phyloP scores from a whole-genome alignment of 306 rosid genomes.

The Prunus mume region DNA sequence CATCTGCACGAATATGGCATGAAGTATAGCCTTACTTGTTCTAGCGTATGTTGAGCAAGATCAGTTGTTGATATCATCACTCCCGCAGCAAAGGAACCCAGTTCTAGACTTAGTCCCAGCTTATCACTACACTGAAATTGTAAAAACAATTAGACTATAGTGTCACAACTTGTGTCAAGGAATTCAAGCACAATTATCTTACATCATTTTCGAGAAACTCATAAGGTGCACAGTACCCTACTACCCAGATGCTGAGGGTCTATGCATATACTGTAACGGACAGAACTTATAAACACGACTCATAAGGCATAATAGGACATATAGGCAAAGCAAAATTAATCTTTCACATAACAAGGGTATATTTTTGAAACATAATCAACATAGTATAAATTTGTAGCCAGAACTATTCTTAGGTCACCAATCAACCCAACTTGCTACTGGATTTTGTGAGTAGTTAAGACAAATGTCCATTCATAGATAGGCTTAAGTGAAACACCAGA shows the following conservation, averaged over 20 bases:
- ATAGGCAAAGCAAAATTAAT: background rate
- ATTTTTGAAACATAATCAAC: background rate
- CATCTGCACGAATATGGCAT: background rate
- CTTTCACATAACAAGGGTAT: too few species aligned
- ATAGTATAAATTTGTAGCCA: background rate
- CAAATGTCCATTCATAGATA: too few species aligned
- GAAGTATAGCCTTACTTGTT: conserved; percentile 64
- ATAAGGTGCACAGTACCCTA: background rate
- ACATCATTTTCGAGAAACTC: background rate
- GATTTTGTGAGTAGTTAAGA: background rate
- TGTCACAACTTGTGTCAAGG: conserved; percentile 6
- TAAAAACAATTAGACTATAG: conserved; percentile 29
- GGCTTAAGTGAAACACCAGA: background rate
- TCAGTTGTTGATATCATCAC: conserved; percentile 99
- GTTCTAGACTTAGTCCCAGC: conserved; percentile 95
- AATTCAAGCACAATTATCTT: conserved; percentile 7
- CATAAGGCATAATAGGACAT: background rate
- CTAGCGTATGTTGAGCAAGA: conserved; percentile 98
- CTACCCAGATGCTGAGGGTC: background rate
- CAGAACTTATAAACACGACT: background rate
- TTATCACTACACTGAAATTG: conserved; percentile 97
- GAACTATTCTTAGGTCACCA: background rate
- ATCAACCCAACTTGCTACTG: background rate
- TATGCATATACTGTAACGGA: background rate
- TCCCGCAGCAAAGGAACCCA: conserved; percentile 98